A percentile compares a stretch with the other conserved stretches of the same genome.
These are phyloP conservation scores for Diophrys sp. DNA, from an alignment of 73 alveolate species.

Conservation along the genomic window DNA sequence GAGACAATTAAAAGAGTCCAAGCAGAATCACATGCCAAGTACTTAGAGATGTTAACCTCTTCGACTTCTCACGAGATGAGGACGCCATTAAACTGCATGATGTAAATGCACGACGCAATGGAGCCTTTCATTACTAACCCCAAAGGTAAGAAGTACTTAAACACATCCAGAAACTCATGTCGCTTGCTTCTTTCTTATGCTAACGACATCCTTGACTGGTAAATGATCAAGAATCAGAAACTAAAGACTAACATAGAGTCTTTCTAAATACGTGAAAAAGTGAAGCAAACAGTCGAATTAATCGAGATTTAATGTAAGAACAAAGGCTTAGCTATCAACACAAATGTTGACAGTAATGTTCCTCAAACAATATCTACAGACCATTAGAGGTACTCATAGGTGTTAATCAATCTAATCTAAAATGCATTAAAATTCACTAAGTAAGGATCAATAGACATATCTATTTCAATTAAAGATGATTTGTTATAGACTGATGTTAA, in stretches of 20 bases:
- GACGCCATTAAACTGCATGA: background rate
- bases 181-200: background rate
- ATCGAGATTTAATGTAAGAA: background rate
- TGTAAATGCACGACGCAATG: background rate
- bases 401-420: slow-evolving; percentile 2
- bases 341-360: background rate
- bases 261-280: background rate
- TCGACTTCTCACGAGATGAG: background rate
- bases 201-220: background rate
- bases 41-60: background rate
- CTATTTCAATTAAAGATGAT: background rate
- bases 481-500: background rate
- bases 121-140: too few species aligned
- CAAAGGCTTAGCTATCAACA: background rate
- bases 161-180: background rate
- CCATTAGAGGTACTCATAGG: background rate
- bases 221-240: too few species aligned
- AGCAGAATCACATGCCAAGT: background rate
- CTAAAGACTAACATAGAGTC: background rate
- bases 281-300: background rate
- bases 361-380: background rate
- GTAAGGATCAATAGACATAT: background rate
- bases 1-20: too few species aligned
- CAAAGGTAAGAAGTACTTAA: background rate
- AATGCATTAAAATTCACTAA: slow-evolving; percentile 14